These are phyloP conservation scores for Corymbia calophylla DNA, from an alignment of 441 rosid genomes.

Conservation along the genomic window DNA sequence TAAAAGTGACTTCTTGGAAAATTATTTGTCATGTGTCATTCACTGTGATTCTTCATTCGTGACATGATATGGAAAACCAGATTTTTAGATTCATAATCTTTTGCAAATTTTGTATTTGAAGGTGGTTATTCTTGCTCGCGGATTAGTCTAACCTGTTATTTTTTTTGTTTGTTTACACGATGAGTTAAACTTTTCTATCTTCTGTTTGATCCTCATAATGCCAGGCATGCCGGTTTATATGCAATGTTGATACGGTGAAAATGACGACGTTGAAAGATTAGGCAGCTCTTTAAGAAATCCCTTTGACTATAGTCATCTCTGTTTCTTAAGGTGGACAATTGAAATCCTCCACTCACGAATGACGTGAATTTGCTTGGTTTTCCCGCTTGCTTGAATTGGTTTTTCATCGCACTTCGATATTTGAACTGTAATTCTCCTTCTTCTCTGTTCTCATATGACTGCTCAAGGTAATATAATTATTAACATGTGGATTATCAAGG, in stretches of 20 bases:
- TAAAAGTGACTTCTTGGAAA: not conserved
- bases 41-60: not conserved
- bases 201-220: not conserved
- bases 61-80: not conserved
- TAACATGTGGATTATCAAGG: not conserved
- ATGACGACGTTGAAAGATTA: not conserved
- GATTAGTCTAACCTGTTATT: too few species aligned
- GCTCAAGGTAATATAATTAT: not conserved
- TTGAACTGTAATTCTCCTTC: not conserved
- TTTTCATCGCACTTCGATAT: not conserved
- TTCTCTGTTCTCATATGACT: not conserved
- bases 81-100: not conserved
- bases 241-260: not conserved
- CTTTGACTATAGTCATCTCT: not conserved
- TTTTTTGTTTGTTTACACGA: not conserved
- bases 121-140: not conserved
- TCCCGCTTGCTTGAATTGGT: not conserved
- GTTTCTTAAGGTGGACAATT: not conserved
- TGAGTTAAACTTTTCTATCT: not conserved
- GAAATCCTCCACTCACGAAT: not conserved
- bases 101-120: not conserved
- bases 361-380: not conserved
- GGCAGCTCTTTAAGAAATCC: not conserved
- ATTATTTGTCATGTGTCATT: rapidly evolving
- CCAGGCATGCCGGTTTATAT: not conserved